Base-by-base conservation (phyloP, 2,329 filamentous ascomycete species). In the Eutypella sp. region DNA sequence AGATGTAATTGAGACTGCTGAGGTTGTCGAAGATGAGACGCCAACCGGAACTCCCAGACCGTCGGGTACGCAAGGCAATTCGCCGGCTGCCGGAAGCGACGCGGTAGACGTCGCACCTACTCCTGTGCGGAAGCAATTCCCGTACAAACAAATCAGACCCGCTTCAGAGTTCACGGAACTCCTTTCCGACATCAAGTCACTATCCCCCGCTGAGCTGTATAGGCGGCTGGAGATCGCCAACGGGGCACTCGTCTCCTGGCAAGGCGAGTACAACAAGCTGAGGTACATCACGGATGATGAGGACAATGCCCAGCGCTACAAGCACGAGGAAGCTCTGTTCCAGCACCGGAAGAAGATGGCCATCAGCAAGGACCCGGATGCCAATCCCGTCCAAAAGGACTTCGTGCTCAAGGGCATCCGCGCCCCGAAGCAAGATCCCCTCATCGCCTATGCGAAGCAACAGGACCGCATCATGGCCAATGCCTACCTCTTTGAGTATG, bases 401-500 rank as follows among this genome's bases (percentile, higher is more conserved):
- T 80, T 80, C 53, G 69, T 72, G 25, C 63, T 81, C 52, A 77
- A 74, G 59, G 78, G 78, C 13, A 73, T 75, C 52, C 71, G 72
- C 41, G 70, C 75, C 16, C 68, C 70, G 40, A 66, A 67, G 33
- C 61, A 64, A 4, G 61, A 68, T 37, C 55, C 70, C 1, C 65
- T 70, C 20, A 70, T 76, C 37, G 67, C 72, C 4, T 73, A 76
- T 49, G 57, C 62, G 36, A 59, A 61, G 45, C 59, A 70, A 44
- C 75, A 84, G 57, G 79, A 83, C 62, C 70, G 70, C 45, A 68
- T 81, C 49, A 77, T 79, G 72, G 79, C 81, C 7, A 70, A 76
- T 49, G 70, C 74, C 2, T 84, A 83, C 55, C 74, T 76, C 15
- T 82, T 83, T 54, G 76, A 81, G 48, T 80, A 82, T 52, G 79